phyloP scores from a whole-genome alignment of 2,329 filamentous ascomycete genomes.

The Davidsoniella australis region DNA sequence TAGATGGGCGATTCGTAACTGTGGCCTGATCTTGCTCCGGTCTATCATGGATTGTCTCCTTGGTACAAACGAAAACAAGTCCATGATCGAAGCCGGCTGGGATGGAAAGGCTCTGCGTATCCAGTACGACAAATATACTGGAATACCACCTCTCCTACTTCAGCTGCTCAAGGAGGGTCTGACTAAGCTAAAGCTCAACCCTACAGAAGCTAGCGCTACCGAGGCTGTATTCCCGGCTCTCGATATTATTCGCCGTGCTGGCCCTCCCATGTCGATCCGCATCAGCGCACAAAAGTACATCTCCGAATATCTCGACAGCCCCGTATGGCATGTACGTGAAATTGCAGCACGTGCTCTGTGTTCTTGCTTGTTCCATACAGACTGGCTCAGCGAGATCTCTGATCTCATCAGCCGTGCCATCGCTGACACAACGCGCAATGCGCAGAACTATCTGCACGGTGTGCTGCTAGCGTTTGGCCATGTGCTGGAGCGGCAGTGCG shows the following conservation, averaged over 20 bases:
- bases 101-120: slow-evolving; percentile 47
- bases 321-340: slow-evolving; percentile 66
- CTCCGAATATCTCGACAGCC: slow-evolving; percentile 44
- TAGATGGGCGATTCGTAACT: slow-evolving; percentile 89
- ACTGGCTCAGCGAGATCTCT: slow-evolving; percentile 25
- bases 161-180: slow-evolving; percentile 40
- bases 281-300: slow-evolving; percentile 41
- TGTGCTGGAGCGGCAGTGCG: slow-evolving; percentile 34
- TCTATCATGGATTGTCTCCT: slow-evolving; percentile 67
- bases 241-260: slow-evolving; percentile 60
- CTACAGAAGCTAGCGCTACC: slow-evolving; percentile 25
- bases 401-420: slow-evolving; percentile 20
- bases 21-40: slow-evolving; percentile 73
- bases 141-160: slow-evolving; percentile 45
- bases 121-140: slow-evolving; percentile 52
- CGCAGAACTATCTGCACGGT: slow-evolving; percentile 41
- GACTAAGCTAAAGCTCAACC: slow-evolving; percentile 24
- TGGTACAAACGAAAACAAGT: slow-evolving; percentile 57
- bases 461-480: slow-evolving; percentile 38
- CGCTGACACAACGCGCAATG: slow-evolving; percentile 15
- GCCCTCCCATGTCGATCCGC: slow-evolving; percentile 41
- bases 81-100: slow-evolving; percentile 42
- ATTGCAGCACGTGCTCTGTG: slow-evolving; percentile 60
- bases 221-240: slow-evolving; percentile 69
- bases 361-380: slow-evolving; percentile 37